Evolutionary conservation across 2,329 filamentous ascomycete genomes (phyloP), one percentile per base, ranked within the genome.

Genomic region (Epichloe gansuensis): DNA sequence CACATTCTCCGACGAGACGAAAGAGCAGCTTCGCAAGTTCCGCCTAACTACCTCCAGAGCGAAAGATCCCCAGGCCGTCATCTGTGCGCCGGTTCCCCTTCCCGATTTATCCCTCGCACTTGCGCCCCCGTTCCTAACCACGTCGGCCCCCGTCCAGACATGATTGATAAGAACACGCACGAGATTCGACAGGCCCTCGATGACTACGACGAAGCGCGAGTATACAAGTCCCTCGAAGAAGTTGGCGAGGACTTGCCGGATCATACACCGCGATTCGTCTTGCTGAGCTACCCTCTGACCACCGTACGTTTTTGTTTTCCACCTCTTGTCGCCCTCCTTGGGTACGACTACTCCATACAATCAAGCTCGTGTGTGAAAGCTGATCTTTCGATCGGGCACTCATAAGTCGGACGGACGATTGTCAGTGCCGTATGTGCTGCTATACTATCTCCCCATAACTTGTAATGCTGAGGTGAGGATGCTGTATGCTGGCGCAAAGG

Each of bases 401-500:
- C 15, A 4, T 34, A 38, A 94, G 88, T 74, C 82, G 44, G 89
- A 87, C 50, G 93, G 93, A 52, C 83, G 93, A 31, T 68, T 89
- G 43, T 86, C 88, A 5, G 89, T 95, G 3, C 93, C 93, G 9
- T 98, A 98, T 66, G 89, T 96, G 46, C 80, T 97, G 66, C 72
- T 98, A 23, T 96, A 95, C 74, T 97, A 95, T 71, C 81, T 97
- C 23, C 93, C 93, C 7, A 85, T 84, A 49, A 96, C 91, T 47
- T 93, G 88, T 71, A 96, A 95, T 66, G 81, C 78, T 59, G 87
- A 90, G 64, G 74, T 86, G 64, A 82, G 88, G 59, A 97, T 97
- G 93, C 74, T 93, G 65, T 98, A 97, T 67, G 93, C 93, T 34
- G 87, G 90, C 40, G 93, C 93, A 43, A 95, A 96, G 70, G 93